These are phyloP conservation scores for Fusarium sp. DNA, from an alignment of 2,329 filamentous ascomycete species.

Conservation along the genomic window DNA sequence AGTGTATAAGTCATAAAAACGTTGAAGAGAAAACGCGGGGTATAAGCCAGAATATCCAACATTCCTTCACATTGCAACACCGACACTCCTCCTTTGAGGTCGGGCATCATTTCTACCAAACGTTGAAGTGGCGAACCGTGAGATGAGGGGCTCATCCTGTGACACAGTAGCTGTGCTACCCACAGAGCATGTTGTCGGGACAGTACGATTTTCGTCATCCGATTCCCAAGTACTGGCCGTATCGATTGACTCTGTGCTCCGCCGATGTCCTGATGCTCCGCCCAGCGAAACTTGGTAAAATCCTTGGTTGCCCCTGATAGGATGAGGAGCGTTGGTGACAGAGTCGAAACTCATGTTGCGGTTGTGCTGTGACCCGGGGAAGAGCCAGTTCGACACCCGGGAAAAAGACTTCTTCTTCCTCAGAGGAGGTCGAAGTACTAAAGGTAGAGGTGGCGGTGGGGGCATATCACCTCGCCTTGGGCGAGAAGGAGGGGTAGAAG, in stretches of 20 bases:
- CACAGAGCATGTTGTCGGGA: conserved; percentile 59
- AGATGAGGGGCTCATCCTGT: conserved; percentile 51
- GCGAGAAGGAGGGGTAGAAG: conserved; percentile 38
- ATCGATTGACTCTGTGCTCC: conserved; percentile 56
- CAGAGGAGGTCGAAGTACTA: conserved; percentile 66
- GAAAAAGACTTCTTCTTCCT: conserved; percentile 74
- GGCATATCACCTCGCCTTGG: conserved; percentile 46
- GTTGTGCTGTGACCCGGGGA: conserved; percentile 51
- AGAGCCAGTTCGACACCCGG: conserved; percentile 67
- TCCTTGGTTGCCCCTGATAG: conserved; percentile 60
- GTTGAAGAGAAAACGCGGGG: conserved; percentile 23
- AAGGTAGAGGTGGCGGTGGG: conserved; percentile 64
- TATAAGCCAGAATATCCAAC: conserved; percentile 27
- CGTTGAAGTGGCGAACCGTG: conserved; percentile 41
- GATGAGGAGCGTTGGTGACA: conserved; percentile 63
- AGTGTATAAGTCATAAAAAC: conserved; percentile 34
- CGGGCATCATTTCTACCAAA: conserved; percentile 41
- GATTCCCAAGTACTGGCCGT: conserved; percentile 61
- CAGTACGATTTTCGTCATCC: conserved; percentile 54
- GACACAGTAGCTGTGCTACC: conserved; percentile 53
- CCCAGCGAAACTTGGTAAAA: conserved; percentile 63
- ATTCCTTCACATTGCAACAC: conserved; percentile 42
- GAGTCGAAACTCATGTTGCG: conserved; percentile 56
- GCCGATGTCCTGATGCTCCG: conserved; percentile 42
- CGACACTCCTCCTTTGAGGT: conserved; percentile 35